Base-by-base conservation (phyloP, 2,329 filamentous ascomycete genomes). In the Cladosporium phlei region DNA sequence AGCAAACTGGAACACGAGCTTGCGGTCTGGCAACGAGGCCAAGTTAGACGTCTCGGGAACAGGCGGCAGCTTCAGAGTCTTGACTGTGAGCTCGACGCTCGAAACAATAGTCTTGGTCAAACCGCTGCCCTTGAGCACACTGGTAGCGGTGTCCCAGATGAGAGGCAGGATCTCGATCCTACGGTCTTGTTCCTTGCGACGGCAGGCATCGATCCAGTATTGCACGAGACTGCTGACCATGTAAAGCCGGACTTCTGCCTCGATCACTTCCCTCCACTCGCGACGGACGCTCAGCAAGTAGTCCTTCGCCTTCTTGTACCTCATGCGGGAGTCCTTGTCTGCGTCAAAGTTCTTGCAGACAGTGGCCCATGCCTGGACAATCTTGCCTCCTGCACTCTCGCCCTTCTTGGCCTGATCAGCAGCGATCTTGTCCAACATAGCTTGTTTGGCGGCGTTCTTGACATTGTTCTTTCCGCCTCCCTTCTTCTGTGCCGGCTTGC, bases 251-350 rank as follows among this genome's bases (percentile, higher is more conserved):
- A 75, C 63, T 50, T 76, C 73, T 1, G 69, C 64, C 38, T 69
- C 67, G 25, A 76, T 50, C 4, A 65, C 59, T 21, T 65, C 62
- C 16, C 60, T 60, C 55, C 66, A 68, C 14, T 66, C 55, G 22
- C 65, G 59, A 4, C 68, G 63, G 19, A 76, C 63, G 20, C 63
- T 65, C 6, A 56, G 53, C 4, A 80, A 58, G 51, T 78, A 77
- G 29, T 71, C 70, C 33, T 72, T 66, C 0, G 71, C 67, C 50
- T 73, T 76, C 19, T 68, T 59, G 53, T 77, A 81, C 38, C 74
- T 68, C 21, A 63, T 65, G 8, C 69, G 59, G 8, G 70, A 56
- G 30, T 69, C 66, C 2, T 49, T 48, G 46, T 75, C 71, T 17
- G 69, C 71, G 28, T 77, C 69, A 8, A 81, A 66, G 27, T 71